Percentiles rank a stretch among this genome's conserved stretches.
Conservation (phyloP, 805 yeast genomes). For the Sugiyamaella smithiae region DNA sequence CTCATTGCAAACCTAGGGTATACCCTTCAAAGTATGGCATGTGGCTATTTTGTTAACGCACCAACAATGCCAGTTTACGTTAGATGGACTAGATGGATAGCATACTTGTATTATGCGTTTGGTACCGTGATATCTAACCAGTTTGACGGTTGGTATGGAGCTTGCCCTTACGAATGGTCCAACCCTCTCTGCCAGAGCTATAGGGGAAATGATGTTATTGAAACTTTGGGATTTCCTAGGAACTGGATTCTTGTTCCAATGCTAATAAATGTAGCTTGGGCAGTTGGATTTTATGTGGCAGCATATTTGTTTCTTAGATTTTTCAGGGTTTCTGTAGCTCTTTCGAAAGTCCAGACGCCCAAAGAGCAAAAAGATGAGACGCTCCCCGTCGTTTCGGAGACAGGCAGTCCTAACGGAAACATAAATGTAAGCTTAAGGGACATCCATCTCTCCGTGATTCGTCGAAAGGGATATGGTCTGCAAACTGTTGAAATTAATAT, state of each 20-base stretch:
- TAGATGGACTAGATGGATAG: constrained; percentile 75
- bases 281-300: constrained; percentile 49
- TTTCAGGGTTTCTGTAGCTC: constrained; percentile 50
- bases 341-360: constrained; percentile 39
- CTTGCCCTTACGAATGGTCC: constrained; percentile 43
- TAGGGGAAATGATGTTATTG: constrained; percentile 53
- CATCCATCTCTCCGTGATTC: constrained; percentile 24
- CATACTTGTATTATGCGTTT: constrained; percentile 75
- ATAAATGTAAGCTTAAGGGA: constrained; percentile 29
- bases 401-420: constrained; percentile 2
- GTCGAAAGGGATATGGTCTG: constrained; percentile 14
- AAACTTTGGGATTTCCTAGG: constrained; percentile 56
- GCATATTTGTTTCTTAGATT: constrained; percentile 49
- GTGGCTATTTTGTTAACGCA: constrained; percentile 78
- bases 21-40: constrained; percentile 71
- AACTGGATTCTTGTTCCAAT: constrained; percentile 68
- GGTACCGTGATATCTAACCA: constrained; percentile 67
- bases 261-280: constrained; percentile 56
- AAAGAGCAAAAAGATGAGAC: constrained; percentile 11
- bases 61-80: constrained; percentile 78
- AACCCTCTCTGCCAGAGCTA: constrained; percentile 46
- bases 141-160: constrained; percentile 59
- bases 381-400: background rate
- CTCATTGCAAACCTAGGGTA: constrained; percentile 60
- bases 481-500: constrained; percentile 35